phyloP scores from a whole-genome alignment of 805 yeast species.

The Lachancea quebecensis region DNA sequence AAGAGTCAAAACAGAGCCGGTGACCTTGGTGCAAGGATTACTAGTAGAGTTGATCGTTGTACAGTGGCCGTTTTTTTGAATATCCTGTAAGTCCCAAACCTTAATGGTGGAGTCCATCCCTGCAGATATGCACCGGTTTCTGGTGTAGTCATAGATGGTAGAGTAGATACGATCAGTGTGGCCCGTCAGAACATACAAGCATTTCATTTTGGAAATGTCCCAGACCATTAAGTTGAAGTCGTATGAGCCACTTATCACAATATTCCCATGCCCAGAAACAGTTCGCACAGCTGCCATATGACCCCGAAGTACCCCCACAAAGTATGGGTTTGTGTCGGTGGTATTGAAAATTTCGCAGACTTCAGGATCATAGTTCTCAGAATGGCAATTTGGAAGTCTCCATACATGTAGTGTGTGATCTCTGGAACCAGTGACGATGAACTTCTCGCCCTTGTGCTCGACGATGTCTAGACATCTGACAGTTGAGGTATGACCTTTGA shows the following conservation, averaged over 20 bases:
- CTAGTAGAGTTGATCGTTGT: conserved; percentile 18
- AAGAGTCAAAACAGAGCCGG: conserved; percentile 45
- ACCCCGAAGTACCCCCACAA: conserved; percentile 63
- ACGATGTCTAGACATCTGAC: conserved; percentile 85
- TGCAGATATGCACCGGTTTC: conserved; percentile 82
- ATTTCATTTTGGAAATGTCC: conserved; percentile 72
- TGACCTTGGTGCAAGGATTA: conserved; percentile 23
- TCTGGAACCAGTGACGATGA: conserved; percentile 82
- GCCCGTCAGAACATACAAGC: conserved; percentile 69
- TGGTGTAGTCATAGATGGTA: conserved; percentile 70
- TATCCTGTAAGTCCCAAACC: conserved; percentile 83
- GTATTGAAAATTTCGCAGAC: conserved; percentile 30
- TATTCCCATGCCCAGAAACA: conserved; percentile 77
- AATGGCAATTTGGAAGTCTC: conserved; percentile 55
- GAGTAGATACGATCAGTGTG: conserved; percentile 85
- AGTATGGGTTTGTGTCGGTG: conserved; percentile 46
- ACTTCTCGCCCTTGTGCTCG: conserved; percentile 58
- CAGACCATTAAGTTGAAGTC: conserved; percentile 88
- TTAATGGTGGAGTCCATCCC: conserved; percentile 83
- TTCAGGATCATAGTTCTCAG: conserved; percentile 28
- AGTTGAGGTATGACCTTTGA: conserved; percentile 87
- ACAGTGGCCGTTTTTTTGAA: conserved; percentile 41
- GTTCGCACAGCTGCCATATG: conserved; percentile 81
- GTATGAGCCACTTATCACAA: conserved; percentile 82
- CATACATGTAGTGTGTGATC: conserved; percentile 80